Percentiles rank a stretch among this genome's conserved stretches.
phyloP scores from a whole-genome alignment of 2,329 filamentous ascomycete species.

The Arthrobotrys sphaeroides region DNA sequence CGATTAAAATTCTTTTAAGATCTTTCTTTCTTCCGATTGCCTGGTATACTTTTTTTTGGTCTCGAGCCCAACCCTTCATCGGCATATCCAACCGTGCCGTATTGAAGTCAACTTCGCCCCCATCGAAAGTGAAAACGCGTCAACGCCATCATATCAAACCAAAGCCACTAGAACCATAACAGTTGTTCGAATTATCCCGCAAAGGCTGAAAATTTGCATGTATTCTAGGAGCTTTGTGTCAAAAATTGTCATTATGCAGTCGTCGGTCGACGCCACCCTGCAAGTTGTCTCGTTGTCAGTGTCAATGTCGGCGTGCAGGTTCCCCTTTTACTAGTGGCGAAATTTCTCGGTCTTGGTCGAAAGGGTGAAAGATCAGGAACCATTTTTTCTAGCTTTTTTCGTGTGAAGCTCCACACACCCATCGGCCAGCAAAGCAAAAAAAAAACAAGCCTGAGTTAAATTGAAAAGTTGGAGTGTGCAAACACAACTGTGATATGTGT shows the following conservation, averaged over 20 bases:
- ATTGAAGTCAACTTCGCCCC: not conserved
- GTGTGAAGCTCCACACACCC: not conserved
- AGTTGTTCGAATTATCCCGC: not conserved
- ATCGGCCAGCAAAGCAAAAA: conserved; percentile 5
- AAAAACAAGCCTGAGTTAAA: too few species aligned
- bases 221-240: not conserved
- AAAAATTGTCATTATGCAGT: not conserved
- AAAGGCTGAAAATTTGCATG: not conserved
- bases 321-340: conserved; percentile 10
- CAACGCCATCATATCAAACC: conserved; percentile 14
- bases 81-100: conserved; percentile 10
- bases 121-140: not conserved
- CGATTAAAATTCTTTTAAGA: conserved; percentile 1
- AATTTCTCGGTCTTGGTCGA: not conserved
- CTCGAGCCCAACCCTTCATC: not conserved
- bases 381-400: not conserved
- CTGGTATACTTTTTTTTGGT: not conserved
- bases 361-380: not conserved
- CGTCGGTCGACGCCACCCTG: conserved; percentile 19
- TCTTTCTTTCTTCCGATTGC: conserved; percentile 2
- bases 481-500: conserved; percentile 5
- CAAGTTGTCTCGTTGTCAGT: not conserved
- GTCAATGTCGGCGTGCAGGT: conserved; percentile 18
- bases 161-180: not conserved
- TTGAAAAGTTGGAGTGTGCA: conserved; percentile 4